These are phyloP conservation scores for Tetrahymena thermophila DNA, from an alignment of 73 alveolate species.

Conservation along the genomic window DNA sequence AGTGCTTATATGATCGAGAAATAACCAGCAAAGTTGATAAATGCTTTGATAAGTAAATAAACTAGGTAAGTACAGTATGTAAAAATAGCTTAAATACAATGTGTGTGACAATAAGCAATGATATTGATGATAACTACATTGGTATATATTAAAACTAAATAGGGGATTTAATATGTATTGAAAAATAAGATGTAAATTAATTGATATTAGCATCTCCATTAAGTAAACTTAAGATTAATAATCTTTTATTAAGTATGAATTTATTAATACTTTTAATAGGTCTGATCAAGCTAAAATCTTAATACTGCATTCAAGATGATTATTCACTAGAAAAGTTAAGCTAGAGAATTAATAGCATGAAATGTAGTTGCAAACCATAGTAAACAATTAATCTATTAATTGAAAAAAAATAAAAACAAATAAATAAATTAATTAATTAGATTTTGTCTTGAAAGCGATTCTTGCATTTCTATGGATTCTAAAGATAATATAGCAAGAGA, in stretches of 20 bases:
- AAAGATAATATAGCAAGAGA: not conserved
- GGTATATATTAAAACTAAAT: not conserved
- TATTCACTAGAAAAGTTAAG: not conserved
- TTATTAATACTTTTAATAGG: not conserved
- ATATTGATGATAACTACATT: not conserved
- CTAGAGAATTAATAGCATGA: not conserved
- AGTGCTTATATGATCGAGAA: not conserved
- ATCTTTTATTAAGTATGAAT: not conserved
- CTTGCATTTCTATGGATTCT: not conserved
- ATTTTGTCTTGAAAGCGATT: not conserved
- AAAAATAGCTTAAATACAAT: not conserved
- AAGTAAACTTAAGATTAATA: not conserved
- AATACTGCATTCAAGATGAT: not conserved
- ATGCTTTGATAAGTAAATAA: not conserved
- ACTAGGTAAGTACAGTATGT: not conserved
- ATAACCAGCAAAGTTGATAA: not conserved
- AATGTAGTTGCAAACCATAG: not conserved
- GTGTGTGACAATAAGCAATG: not conserved
- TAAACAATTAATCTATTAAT: not conserved
- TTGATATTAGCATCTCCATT: not conserved
- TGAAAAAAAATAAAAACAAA: not conserved
- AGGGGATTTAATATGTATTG: not conserved
- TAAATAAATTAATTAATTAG: not conserved
- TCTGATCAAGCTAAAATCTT: not conserved
- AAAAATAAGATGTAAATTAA: not conserved